A percentile compares a stretch with the other conserved stretches of the same genome.
phyloP scores from a whole-genome alignment of 1,284 basidiomycete genomes.

The Cutaneotrichosporon curvatum region DNA sequence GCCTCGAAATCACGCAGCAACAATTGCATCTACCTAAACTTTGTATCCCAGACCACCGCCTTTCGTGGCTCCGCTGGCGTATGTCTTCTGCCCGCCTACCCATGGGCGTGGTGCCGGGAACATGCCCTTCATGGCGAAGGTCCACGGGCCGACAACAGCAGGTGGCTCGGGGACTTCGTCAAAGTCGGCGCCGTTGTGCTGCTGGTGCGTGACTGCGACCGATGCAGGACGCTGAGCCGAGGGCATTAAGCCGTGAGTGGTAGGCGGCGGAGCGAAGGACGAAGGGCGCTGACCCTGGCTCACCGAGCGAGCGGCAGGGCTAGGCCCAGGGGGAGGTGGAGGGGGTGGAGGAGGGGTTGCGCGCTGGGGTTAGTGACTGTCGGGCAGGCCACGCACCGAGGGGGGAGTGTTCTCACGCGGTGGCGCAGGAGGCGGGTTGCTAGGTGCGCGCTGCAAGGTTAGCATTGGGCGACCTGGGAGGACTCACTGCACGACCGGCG shows the following conservation, averaged over 20 bases:
- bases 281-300: neutral
- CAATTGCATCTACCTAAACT: constrained; percentile 2
- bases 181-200: constrained; percentile 11
- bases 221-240: constrained; percentile 24
- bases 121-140: constrained; percentile 47
- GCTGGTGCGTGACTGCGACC: constrained; percentile 15
- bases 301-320: constrained; percentile 18
- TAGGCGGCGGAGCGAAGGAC: constrained; percentile 5
- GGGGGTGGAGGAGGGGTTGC: constrained; percentile 13
- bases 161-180: constrained; percentile 33
- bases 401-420: constrained; percentile 1
- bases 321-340: constrained; percentile 24
- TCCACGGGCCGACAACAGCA: constrained; percentile 40
- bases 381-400: neutral
- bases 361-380: neutral
- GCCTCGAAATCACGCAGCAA: too few relatives aligned
- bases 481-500: constrained; percentile 2
- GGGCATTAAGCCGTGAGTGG: constrained; percentile 1
- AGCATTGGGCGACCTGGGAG: neutral
- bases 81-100: constrained; percentile 35
- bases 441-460: constrained; percentile 9
- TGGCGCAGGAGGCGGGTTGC: constrained; percentile 1
- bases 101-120: constrained; percentile 45
- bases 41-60: constrained; percentile 39
- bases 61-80: constrained; percentile 33